Evolutionary conservation across 73 alveolate genomes (phyloP).

Genomic region (Uronychia setigera): DNA sequence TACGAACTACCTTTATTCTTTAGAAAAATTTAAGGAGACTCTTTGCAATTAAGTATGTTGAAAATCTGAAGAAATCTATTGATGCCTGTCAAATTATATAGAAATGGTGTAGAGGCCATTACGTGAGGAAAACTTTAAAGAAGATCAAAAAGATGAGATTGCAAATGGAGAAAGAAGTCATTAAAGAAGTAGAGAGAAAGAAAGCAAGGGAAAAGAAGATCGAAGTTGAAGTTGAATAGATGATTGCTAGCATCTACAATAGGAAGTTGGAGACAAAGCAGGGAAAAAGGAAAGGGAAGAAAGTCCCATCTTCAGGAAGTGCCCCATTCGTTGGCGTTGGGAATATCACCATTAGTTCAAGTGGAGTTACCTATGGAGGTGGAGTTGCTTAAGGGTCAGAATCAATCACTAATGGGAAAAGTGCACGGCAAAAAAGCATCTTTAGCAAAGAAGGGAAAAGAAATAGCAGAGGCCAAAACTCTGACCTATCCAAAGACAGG

Average conservation of each 20-base stretch:
- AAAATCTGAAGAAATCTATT: not conserved
- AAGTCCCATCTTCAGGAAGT: too few relatives aligned
- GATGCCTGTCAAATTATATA: not conserved
- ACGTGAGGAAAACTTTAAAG: not conserved
- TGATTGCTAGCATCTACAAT: not conserved
- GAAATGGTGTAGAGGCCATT: not conserved
- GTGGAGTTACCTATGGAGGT: too few relatives aligned
- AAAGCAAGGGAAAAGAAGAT: slow-evolving; percentile 11
- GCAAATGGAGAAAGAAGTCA: not conserved
- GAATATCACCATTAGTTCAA: too few relatives aligned
- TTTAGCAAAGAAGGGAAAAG: too few relatives aligned
- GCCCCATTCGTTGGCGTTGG: too few relatives aligned
- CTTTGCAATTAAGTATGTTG: not conserved
- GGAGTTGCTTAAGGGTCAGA: too few relatives aligned
- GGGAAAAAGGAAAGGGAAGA: not conserved
- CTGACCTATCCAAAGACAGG: too few relatives aligned
- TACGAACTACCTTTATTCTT: too few relatives aligned
- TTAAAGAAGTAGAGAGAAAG: not conserved
- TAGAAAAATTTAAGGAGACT: not conserved
- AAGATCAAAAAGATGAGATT: not conserved
- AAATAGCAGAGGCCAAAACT: too few relatives aligned
- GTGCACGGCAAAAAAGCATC: too few relatives aligned
- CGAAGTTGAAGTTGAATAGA: slow-evolving; percentile 21
- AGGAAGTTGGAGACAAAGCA: not conserved
- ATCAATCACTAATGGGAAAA: too few relatives aligned